These are phyloP conservation scores for Botrytis paeoniae DNA, from an alignment of 2,329 filamentous ascomycete genomes.

Conservation along the genomic window DNA sequence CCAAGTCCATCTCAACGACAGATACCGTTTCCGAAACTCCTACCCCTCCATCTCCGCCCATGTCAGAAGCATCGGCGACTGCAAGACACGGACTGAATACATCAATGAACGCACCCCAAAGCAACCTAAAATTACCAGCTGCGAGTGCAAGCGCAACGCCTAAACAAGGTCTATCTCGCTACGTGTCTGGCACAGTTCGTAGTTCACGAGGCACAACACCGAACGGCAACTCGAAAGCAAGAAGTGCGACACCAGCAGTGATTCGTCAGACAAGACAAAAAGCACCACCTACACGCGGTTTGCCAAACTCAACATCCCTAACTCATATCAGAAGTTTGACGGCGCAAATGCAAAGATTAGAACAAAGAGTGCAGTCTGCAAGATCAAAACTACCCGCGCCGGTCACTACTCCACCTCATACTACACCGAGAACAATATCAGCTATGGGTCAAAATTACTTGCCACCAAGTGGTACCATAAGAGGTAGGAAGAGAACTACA, in stretches of 20 bases:
- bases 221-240: constrained; percentile 26
- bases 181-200: constrained; percentile 27
- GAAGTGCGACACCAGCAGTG: constrained; percentile 39
- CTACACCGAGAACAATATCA: constrained; percentile 62
- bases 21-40: constrained; percentile 62
- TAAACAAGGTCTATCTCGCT: constrained; percentile 42
- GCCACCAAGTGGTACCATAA: constrained; percentile 59
- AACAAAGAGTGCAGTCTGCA: constrained; percentile 86
- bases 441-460: constrained; percentile 43
- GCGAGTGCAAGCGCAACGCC: constrained; percentile 53
- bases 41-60: constrained; percentile 89
- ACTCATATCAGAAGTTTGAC: constrained; percentile 92
- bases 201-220: constrained; percentile 30
- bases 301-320: constrained; percentile 67
- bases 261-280: constrained; percentile 43
- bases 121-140: constrained; percentile 54
- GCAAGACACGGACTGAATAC: constrained; percentile 31
- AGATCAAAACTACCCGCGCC: constrained; percentile 89
- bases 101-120: constrained; percentile 36
- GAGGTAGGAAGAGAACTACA: constrained; percentile 66
- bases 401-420: constrained; percentile 70
- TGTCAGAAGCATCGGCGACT: constrained; percentile 72
- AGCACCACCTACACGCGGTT: constrained; percentile 39
- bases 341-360: constrained; percentile 94
- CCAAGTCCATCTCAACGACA: constrained; percentile 60